Percentiles rank a stretch among this genome's conserved stretches.
Evolutionary conservation across 306 rosid genomes (phyloP).

Genomic region (Quercus wislizeni): DNA sequence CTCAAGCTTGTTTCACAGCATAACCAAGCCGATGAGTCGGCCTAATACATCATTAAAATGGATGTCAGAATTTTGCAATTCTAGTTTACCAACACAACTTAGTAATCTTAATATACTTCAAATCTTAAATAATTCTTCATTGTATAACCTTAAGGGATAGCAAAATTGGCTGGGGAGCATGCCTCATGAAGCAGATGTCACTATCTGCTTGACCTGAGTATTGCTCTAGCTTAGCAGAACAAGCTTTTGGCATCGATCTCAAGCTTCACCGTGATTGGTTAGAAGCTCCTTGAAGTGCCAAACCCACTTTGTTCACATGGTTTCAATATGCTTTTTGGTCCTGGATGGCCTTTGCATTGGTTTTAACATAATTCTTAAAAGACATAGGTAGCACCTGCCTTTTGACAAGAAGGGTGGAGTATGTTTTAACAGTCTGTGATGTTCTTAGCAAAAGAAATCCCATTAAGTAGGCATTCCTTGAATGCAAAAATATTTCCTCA

Average conservation of each 20-base stretch:
- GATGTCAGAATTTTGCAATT: not conserved
- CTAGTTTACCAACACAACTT: not conserved
- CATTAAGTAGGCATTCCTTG: not conserved
- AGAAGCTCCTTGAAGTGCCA: slow-evolving; percentile 5
- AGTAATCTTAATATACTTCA: not conserved
- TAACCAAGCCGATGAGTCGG: not conserved
- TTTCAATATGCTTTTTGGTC: not conserved
- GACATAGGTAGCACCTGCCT: not conserved
- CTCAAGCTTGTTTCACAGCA: not conserved
- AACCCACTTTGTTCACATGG: not conserved
- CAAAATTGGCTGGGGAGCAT: too few relatives aligned
- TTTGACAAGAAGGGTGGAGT: not conserved
- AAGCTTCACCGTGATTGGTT: slow-evolving; percentile 11
- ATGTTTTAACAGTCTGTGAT: not conserved
- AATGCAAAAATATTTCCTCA: not conserved
- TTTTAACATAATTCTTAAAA: slow-evolving; percentile 6
- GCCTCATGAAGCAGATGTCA: too few relatives aligned
- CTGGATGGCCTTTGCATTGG: not conserved
- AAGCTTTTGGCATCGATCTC: slow-evolving; percentile 7
- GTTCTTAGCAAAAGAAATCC: not conserved
- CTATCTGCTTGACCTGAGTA: not conserved
- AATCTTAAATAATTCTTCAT: not conserved
- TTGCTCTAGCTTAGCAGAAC: not conserved
- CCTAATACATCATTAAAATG: not conserved
- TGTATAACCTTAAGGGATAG: too few relatives aligned